These are phyloP conservation scores for Blumeriella jaapii DNA, from an alignment of 2,329 filamentous ascomycete species.

Conservation along the genomic window DNA sequence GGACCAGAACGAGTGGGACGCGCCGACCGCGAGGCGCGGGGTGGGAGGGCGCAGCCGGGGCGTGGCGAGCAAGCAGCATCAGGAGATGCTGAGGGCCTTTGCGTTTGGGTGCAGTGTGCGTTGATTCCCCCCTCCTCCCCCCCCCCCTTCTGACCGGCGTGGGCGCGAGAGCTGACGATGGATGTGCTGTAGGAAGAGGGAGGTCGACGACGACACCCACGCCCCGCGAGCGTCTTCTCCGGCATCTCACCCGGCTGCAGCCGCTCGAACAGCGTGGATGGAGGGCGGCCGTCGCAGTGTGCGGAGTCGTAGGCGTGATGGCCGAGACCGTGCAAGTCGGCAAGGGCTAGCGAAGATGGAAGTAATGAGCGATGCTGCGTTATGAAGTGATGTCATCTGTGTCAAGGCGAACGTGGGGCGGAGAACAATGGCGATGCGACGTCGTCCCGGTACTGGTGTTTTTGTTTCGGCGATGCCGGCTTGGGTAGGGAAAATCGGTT, in stretches of 20 bases:
- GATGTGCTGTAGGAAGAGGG: slow-evolving; percentile 2
- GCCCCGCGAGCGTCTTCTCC: slow-evolving; percentile 10
- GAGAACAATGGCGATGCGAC: too few species aligned
- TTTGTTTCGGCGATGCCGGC: too few species aligned
- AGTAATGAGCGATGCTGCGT: too few species aligned
- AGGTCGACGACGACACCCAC: neutral
- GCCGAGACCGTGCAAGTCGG: too few species aligned
- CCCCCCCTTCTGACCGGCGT: neutral
- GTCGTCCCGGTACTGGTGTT: too few species aligned
- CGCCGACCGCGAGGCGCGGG: slow-evolving; percentile 2
- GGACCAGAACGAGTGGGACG: slow-evolving; percentile 14
- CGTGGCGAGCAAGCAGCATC: slow-evolving; percentile 11
- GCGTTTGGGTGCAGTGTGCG: slow-evolving; percentile 13
- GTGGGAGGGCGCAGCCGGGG: neutral
- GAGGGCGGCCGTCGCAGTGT: too few species aligned
- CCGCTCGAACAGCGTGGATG: slow-evolving; percentile 10
- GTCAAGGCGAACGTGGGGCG: too few species aligned
- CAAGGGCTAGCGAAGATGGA: too few species aligned
- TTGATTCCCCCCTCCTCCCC: neutral
- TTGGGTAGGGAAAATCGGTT: too few species aligned
- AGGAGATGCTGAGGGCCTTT: slow-evolving; percentile 15
- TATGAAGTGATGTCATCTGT: too few species aligned
- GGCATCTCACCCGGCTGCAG: slow-evolving; percentile 13
- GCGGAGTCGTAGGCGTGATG: too few species aligned
- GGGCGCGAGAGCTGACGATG: neutral